Conservation (phyloP, 345 rosid genomes). For the Cardamine chenopodiifolia region DNA sequence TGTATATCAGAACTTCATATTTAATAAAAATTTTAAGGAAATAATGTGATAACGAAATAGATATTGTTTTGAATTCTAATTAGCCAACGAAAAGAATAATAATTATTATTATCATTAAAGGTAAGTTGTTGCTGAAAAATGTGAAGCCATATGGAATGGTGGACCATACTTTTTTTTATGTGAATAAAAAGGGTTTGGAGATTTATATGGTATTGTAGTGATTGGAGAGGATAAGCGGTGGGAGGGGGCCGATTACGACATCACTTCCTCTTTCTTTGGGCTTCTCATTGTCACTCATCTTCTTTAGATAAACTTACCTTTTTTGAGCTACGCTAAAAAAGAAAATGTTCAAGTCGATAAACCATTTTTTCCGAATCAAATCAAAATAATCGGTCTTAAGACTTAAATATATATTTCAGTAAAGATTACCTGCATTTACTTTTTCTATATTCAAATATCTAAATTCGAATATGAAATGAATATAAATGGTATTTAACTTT, state of each 20-base stretch:
- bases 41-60: background rate
- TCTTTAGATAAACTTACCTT: conserved; percentile 32
- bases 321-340: background rate
- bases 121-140: background rate
- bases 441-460: background rate
- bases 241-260: conserved; percentile 42
- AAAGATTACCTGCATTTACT: background rate
- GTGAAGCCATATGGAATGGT: conserved; percentile 8
- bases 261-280: conserved; percentile 29
- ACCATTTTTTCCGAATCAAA: background rate
- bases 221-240: conserved; percentile 43
- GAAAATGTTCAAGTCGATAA: background rate
- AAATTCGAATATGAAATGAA: background rate
- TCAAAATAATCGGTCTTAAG: background rate
- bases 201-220: conserved; percentile 36
- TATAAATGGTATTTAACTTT: background rate
- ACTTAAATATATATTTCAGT: background rate
- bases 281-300: conserved; percentile 42
- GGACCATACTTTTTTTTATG: conserved; percentile 31
- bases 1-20: conserved; percentile 6
- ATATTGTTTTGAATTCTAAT: conserved; percentile 3
- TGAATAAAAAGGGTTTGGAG: conserved; percentile 1
- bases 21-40: background rate
- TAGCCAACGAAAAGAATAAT: background rate
- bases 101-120: background rate